Evolutionary conservation across 1,284 basidiomycete species (phyloP).

Genomic region (Marasmius fiardii): DNA sequence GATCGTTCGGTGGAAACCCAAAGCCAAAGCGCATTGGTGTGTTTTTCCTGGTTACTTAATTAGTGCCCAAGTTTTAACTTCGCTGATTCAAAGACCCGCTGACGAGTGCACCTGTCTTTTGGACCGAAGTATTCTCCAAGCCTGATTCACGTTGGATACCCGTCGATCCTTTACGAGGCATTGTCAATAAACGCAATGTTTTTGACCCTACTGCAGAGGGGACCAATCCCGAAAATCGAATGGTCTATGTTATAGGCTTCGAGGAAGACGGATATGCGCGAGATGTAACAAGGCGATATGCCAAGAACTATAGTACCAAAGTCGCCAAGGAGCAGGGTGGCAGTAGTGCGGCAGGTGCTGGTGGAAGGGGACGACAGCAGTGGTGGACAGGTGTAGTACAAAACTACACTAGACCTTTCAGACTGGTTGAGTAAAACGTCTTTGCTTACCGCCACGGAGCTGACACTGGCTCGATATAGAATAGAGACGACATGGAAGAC

Average conservation of each 20-base stretch:
- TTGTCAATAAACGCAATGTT: conserved; percentile 75
- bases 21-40: conserved; percentile 1
- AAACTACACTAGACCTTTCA: conserved; percentile 70
- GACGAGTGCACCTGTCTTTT: conserved; percentile 85
- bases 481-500: conserved; percentile 92
- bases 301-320: conserved; percentile 80
- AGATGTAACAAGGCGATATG: conserved; percentile 77
- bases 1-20: conserved; percentile 28
- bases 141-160: conserved; percentile 92
- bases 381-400: conserved; percentile 84
- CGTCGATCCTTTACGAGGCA: conserved; percentile 83
- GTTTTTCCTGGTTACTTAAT: background rate
- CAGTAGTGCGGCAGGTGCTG: conserved; percentile 31
- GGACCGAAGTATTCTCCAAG: conserved; percentile 96
- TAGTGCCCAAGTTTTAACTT: background rate
- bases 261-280: conserved; percentile 86
- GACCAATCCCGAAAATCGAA: conserved; percentile 63
- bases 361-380: conserved; percentile 60
- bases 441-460: conserved; percentile 1
- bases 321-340: conserved; percentile 82
- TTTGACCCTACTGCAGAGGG: conserved; percentile 68
- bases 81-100: conserved; percentile 40
- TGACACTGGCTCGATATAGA: conserved; percentile 37
- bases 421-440: conserved; percentile 54
- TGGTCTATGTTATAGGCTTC: conserved; percentile 91